Evolutionary conservation across 169 alveolate species (phyloP).

Genomic region (Eimeria falciformis): DNA sequence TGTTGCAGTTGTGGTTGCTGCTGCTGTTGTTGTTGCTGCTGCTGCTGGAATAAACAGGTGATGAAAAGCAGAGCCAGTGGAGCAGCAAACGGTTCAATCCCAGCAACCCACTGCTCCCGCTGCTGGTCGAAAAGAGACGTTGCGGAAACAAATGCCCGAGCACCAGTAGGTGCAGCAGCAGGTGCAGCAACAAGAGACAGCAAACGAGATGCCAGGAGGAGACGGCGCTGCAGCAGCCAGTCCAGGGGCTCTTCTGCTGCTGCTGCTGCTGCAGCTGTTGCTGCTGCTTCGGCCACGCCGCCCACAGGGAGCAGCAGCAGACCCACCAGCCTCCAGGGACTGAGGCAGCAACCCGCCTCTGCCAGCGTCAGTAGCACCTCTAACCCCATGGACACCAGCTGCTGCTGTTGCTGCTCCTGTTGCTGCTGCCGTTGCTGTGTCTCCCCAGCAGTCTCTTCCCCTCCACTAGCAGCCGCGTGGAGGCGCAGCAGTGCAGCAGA

Average conservation of each 20-base stretch:
- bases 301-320: constrained; percentile 68
- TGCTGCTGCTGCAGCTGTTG: constrained; percentile 37
- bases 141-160: not conserved
- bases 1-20: constrained; percentile 8
- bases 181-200: not conserved
- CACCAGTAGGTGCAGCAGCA: constrained; percentile 23
- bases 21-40: not conserved
- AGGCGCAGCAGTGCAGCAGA: constrained; percentile 41
- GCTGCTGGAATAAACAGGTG: not conserved
- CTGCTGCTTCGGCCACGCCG: constrained; percentile 60
- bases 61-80: constrained; percentile 41
- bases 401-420: not conserved
- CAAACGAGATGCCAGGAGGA: constrained; percentile 37
- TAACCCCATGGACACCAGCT: constrained; percentile 20
- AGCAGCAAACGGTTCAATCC: constrained; percentile 39
- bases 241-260: not conserved
- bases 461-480: constrained; percentile 43
- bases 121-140: constrained; percentile 7
- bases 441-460: not conserved
- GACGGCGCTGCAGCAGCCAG: constrained; percentile 60
- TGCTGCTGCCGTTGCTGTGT: not conserved
- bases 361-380: constrained; percentile 19
- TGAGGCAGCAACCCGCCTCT: constrained; percentile 65
- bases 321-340: constrained; percentile 68
- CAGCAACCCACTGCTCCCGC: constrained; percentile 63